Conservation (phyloP, 257 asterid species). For the Echium plantagineum region DNA sequence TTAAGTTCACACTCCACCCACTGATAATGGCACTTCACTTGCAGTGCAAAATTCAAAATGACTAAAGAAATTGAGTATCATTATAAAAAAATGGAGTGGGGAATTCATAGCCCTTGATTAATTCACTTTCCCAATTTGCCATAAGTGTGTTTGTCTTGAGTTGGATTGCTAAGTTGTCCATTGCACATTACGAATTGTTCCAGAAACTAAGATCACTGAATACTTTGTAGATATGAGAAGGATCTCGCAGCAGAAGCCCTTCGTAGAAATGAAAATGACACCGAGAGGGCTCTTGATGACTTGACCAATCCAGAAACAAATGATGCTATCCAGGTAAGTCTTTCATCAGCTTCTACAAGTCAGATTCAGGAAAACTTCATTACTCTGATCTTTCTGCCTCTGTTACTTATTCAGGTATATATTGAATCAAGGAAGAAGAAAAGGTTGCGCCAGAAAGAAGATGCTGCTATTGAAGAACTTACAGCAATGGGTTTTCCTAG, state of each 20-base stretch:
- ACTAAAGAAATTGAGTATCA: too few species aligned
- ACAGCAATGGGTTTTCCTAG: conserved; percentile 56
- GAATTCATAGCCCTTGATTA: too few species aligned
- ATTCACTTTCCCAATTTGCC: too few species aligned
- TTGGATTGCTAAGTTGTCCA: too few species aligned
- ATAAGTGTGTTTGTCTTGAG: too few species aligned
- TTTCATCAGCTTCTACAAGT: conserved; percentile 6
- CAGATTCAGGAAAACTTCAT: neutral
- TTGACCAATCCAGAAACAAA: conserved; percentile 69
- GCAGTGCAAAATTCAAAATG: too few species aligned
- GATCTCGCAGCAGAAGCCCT: conserved; percentile 91
- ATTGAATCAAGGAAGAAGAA: conserved; percentile 53
- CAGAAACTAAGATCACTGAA: conserved; percentile 2
- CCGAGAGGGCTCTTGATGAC: conserved; percentile 73
- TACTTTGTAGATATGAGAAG: conserved; percentile 50
- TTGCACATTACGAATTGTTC: neutral
- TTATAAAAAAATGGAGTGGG: too few species aligned
- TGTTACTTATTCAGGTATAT: conserved; percentile 37
- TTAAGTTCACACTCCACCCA: too few species aligned
- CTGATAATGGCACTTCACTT: too few species aligned
- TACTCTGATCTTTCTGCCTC: conserved; percentile 3
- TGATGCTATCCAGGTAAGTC: conserved; percentile 52
- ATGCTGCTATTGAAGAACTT: conserved; percentile 41
- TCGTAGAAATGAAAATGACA: conserved; percentile 85
- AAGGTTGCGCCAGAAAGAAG: conserved; percentile 31